Base-by-base conservation (phyloP, 2,329 filamentous ascomycete genomes). In the Acephala macrosclerotiorum region DNA sequence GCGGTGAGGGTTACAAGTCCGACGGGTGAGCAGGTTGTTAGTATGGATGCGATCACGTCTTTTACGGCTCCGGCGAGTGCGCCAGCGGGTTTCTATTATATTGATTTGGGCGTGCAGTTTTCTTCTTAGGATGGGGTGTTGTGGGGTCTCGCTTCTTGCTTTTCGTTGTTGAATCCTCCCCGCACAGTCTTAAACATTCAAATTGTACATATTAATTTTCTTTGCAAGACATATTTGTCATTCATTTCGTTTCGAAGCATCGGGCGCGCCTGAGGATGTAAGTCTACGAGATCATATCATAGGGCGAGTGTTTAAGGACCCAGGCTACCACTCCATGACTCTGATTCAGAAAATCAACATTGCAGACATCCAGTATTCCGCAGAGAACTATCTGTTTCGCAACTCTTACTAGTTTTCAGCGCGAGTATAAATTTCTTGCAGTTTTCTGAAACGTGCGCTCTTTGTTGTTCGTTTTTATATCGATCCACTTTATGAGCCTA, bases 51-150 rank as follows among this genome's bases (percentile, higher is more conserved):
- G 6, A 68, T 68, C 22, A 65, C 35, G 20, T 53, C 20, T 4
- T 65, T 68, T 42, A 65, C 63, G 9, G 47, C 60, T 18, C 60
- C 66, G 22, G 60, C 59, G 2, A 60, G 25, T 29, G 58, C 60
- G 18, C 61, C 62, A 14, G 18, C 45, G 35, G 55, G 59, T 5
- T 65, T 58, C 22, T 61, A 63, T 45, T 65, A 68, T 49, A 61
- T 65, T 47, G 66, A 68, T 59, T 40, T 68, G n/a, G 63, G 63
- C 8, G 60, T 65, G 51, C 66, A 65, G 26, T 68, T 68, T 38
- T 20, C 53, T 51, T 29, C 26, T 33, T 53, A 18, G 26, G 25
- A 4, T n/a, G 12, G 14, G 4, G 22, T 14, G 12, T n/a, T 42
- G 38, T 22, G 7, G n/a, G n/a, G 20, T 9, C n/a, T 49, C 25